Evolutionary conservation across 208 protist species (phyloP).

Genomic region (Angomonas desouzai): DNA sequence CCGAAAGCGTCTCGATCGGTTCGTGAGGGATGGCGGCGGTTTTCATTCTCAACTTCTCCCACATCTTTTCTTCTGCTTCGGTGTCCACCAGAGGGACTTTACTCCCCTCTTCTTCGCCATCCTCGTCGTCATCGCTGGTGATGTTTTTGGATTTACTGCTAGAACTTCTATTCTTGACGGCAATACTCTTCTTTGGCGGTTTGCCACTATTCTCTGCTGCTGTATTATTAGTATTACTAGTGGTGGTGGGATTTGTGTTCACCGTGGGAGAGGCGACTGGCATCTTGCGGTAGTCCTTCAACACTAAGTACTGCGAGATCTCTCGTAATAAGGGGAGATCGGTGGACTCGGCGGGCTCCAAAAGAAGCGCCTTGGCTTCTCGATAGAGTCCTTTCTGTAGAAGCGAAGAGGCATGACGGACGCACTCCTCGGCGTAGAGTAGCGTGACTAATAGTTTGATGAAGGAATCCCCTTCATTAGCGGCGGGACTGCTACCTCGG

Average conservation of each 20-base stretch:
- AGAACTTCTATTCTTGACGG: not conserved
- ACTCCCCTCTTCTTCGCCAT: not conserved
- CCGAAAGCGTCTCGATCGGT: not conserved
- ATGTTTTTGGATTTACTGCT: not conserved
- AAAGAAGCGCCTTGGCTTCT: not conserved
- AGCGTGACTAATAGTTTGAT: not conserved
- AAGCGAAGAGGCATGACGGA: not conserved
- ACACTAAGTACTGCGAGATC: not conserved
- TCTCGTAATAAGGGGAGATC: not conserved
- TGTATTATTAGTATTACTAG: not conserved
- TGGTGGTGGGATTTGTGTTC: not conserved
- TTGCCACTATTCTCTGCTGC: not conserved
- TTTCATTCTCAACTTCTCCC: conserved; percentile 13
- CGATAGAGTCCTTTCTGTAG: conserved; percentile 4
- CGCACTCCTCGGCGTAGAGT: not conserved
- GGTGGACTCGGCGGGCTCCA: not conserved
- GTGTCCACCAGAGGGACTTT: not conserved
- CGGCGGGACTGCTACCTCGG: not conserved
- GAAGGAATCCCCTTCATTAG: not conserved
- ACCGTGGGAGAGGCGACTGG: too few species aligned
- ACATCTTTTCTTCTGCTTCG: conserved; percentile 11
- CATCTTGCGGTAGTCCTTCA: not conserved
- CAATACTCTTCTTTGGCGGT: not conserved
- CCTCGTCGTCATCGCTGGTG: conserved; percentile 6
- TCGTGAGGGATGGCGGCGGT: not conserved